Percentiles rank a stretch among this genome's conserved stretches.
phyloP scores from a whole-genome alignment of 306 rosid species.

The Cyclanthera cordifolia region DNA sequence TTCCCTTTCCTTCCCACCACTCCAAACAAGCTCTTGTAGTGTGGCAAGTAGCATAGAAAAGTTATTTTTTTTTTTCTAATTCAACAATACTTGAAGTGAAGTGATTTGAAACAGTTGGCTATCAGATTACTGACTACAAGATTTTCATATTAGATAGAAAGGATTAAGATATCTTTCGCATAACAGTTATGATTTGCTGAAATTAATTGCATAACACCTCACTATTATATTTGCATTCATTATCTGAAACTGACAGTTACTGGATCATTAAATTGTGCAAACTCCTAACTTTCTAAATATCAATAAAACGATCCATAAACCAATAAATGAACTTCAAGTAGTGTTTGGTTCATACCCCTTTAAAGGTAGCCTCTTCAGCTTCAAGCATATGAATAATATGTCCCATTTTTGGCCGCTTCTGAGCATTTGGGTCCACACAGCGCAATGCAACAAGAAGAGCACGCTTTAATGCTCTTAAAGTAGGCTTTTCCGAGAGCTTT shows the following conservation, averaged over 20 bases:
- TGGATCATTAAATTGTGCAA: constrained; percentile 3
- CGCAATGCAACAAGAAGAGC: constrained; percentile 80
- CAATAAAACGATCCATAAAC: background rate
- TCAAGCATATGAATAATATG: constrained; percentile 89
- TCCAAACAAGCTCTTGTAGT: too few species aligned
- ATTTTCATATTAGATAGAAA: background rate
- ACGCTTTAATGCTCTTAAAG: constrained; percentile 64
- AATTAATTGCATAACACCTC: background rate
- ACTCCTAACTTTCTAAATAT: background rate
- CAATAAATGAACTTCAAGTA: constrained; percentile 15
- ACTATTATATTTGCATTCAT: background rate
- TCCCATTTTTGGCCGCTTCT: constrained; percentile 78
- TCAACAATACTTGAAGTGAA: too few species aligned
- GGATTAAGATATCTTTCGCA: background rate
- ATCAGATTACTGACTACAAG: too few species aligned
- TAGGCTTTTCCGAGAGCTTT: constrained; percentile 64
- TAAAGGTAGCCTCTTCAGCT: constrained; percentile 65
- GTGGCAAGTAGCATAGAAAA: background rate
- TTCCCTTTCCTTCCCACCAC: too few species aligned
- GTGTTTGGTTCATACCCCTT: constrained; percentile 45
- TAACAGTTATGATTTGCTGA: background rate
- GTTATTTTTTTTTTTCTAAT: too few species aligned
- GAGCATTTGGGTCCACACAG: constrained; percentile 72
- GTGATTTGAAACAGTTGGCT: too few species aligned
- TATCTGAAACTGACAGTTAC: background rate